Conservation (phyloP, 371 early-diverging fungal species). For the Mortierella sp. region DNA sequence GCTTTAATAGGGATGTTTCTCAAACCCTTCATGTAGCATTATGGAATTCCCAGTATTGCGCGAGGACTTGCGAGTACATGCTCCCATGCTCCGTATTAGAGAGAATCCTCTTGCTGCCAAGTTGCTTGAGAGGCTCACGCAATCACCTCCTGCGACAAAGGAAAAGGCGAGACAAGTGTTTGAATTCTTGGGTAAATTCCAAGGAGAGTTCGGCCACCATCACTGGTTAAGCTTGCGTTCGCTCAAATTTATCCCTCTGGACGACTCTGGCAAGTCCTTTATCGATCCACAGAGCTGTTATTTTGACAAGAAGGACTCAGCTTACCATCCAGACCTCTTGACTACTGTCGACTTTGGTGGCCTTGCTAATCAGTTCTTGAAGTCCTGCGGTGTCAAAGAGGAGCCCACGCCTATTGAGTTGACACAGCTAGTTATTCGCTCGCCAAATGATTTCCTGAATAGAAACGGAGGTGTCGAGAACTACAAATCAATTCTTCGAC, state of each 20-base stretch:
- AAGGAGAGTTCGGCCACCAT: slow-evolving; percentile 63
- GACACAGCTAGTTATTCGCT: slow-evolving; percentile 75
- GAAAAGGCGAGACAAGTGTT: slow-evolving; percentile 69
- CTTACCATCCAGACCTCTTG: slow-evolving; percentile 70
- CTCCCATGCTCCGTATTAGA: slow-evolving; percentile 78
- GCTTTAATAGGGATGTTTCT: slow-evolving; percentile 64
- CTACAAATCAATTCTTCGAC: slow-evolving; percentile 79
- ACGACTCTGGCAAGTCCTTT: slow-evolving; percentile 50
- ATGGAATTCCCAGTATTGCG: slow-evolving; percentile 79
- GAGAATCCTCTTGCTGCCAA: slow-evolving; percentile 69
- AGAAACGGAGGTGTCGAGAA: slow-evolving; percentile 72
- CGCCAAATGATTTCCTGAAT: slow-evolving; percentile 80
- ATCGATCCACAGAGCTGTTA: slow-evolving; percentile 70
- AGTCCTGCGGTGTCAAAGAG: slow-evolving; percentile 88
- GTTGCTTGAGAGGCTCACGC: slow-evolving; percentile 62
- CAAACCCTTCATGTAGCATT: slow-evolving; percentile 70
- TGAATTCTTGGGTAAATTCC: slow-evolving; percentile 78
- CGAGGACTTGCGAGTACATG: slow-evolving; percentile 63
- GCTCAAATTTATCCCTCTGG: slow-evolving; percentile 77
- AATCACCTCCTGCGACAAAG: slow-evolving; percentile 59
- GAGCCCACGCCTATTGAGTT: slow-evolving; percentile 86
- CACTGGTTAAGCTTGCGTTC: slow-evolving; percentile 69
- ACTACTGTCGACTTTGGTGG: slow-evolving; percentile 81
- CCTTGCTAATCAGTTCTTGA: slow-evolving; percentile 80
- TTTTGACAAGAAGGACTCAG: slow-evolving; percentile 65